Evolutionary conservation across 2,329 filamentous ascomycete genomes (phyloP).

Genomic region (Rutstroemia sp.): DNA sequence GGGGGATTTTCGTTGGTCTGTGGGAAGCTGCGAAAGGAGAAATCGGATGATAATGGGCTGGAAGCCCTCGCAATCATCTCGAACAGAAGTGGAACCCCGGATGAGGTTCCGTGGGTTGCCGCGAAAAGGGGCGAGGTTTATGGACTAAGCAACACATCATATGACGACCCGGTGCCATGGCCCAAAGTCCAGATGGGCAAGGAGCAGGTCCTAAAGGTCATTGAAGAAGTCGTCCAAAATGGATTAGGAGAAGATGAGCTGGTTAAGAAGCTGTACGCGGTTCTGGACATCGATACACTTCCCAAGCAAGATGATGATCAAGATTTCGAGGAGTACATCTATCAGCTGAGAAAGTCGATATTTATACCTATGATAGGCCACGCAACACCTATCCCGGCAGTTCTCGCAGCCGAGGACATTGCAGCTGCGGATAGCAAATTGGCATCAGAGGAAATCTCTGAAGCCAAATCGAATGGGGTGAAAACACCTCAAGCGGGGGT

Average conservation of each 20-base stretch:
- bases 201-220: conserved; percentile 28
- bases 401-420: conserved; percentile 32
- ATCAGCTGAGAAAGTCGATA: conserved; percentile 49
- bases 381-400: conserved; percentile 27
- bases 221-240: conserved; percentile 36
- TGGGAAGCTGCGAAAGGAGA: conserved; percentile 44
- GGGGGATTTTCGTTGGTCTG: conserved; percentile 63
- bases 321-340: conserved; percentile 47
- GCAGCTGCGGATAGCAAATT: conserved; percentile 24
- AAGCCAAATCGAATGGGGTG: conserved; percentile 24
- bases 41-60: conserved; percentile 21
- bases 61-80: conserved; percentile 54
- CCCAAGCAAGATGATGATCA: conserved; percentile 29
- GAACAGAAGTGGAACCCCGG: conserved; percentile 47
- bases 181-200: conserved; percentile 50
- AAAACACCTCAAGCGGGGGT: conserved; percentile 33
- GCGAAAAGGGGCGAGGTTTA: conserved; percentile 44
- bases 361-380: conserved; percentile 54
- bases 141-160: conserved; percentile 57
- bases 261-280: conserved; percentile 41
- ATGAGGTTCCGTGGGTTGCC: conserved; percentile 51
- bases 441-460: conserved; percentile 27
- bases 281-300: conserved; percentile 52
- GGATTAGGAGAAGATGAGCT: conserved; percentile 39
- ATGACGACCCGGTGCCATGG: conserved; percentile 47